Percentiles rank a stretch among this genome's conserved stretches.
phyloP scores from a whole-genome alignment of 306 rosid genomes.

The Datisca glomerata region DNA sequence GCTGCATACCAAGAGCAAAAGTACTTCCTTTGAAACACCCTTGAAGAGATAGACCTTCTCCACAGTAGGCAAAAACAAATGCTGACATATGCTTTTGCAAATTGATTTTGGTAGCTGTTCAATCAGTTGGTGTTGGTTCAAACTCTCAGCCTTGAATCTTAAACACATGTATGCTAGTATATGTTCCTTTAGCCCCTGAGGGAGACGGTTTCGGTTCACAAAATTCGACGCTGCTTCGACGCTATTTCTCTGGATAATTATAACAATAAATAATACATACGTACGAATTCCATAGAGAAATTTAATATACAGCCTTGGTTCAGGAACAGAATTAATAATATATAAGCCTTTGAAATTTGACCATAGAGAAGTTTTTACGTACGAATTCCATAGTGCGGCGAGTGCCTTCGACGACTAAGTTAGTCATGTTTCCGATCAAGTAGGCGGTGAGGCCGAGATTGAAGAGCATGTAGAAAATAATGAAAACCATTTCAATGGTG shows the following conservation, averaged over 20 bases:
- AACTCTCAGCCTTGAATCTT: constrained; percentile 81
- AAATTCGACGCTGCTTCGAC: constrained; percentile 82
- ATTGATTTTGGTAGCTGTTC: constrained; percentile 87
- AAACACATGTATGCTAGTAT: constrained; percentile 87
- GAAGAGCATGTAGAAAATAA: constrained; percentile 77
- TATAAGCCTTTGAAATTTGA: too few species aligned
- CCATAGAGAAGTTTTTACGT: constrained; percentile 12
- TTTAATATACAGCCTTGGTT: too few species aligned
- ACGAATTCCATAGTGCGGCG: constrained; percentile 96
- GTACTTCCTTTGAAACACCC: constrained; percentile 57
- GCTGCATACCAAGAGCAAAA: constrained; percentile 39
- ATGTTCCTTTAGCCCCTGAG: constrained; percentile 56
- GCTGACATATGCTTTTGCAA: constrained; percentile 60
- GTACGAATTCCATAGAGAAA: constrained; percentile 95
- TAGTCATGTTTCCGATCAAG: constrained; percentile 96
- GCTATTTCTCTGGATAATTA: constrained; percentile 53
- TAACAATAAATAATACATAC: too few species aligned
- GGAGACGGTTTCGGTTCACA: constrained; percentile 60
- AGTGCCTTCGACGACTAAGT: constrained; percentile 91
- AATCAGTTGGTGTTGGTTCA: constrained; percentile 67
- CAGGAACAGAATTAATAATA: too few species aligned
- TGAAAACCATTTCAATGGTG: constrained; percentile 75
- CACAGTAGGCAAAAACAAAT: constrained; percentile 52
- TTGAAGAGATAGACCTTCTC: constrained; percentile 66
- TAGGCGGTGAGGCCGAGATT: constrained; percentile 94